Evolutionary conservation across 2,329 filamentous ascomycete genomes (phyloP), one percentile per base, ranked within the genome.

Genomic region (Fusarium transvaalense): DNA sequence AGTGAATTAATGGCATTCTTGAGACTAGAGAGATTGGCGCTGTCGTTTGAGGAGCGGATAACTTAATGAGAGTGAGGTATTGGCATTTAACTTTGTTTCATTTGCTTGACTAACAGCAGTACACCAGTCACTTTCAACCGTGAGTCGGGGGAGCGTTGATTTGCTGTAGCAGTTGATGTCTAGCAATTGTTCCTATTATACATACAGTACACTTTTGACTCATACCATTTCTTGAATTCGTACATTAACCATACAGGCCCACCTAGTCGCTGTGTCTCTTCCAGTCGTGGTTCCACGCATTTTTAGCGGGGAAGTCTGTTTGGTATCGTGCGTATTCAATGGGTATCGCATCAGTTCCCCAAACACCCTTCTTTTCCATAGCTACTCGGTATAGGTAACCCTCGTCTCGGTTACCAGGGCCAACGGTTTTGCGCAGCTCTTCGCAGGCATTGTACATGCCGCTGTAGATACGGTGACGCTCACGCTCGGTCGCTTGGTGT

Each of bases 271-370:
- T 74, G 74, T 76, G 83, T 80, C 90, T 87, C 83, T 89, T 97
- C 96, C 96, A 99, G 14, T 84, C 91, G 81, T 97, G 90, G 82
- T 98, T 96, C 94, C 95, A 99, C n/a, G 93, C 88, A 71, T 91
- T 88, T 75, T 85, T 86, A 1, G 85, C 83, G 9, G 95, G 95
- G 50, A 88, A 93, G 77, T 98, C 95, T 32, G 92, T 95, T 86
- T 97, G 92, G 67, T 88, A 84, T 69, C 92, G 84, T 29, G 92
- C 92, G 84, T 97, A 97, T 85, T 99, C 96, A 75, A 98, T 94
- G 15, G 96, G 96, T 59, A 97, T 86, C 61, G 89, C 88, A 52
- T 89, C 85, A 48, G 85, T 83, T 37, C 86, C 84, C 83, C 91
- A 97, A 19, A 97, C 84, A 9, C 92, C 92, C 80, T 91, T 92